Evolutionary conservation across 2,329 filamentous ascomycete genomes (phyloP).

Genomic region (Monosporascus sp.): DNA sequence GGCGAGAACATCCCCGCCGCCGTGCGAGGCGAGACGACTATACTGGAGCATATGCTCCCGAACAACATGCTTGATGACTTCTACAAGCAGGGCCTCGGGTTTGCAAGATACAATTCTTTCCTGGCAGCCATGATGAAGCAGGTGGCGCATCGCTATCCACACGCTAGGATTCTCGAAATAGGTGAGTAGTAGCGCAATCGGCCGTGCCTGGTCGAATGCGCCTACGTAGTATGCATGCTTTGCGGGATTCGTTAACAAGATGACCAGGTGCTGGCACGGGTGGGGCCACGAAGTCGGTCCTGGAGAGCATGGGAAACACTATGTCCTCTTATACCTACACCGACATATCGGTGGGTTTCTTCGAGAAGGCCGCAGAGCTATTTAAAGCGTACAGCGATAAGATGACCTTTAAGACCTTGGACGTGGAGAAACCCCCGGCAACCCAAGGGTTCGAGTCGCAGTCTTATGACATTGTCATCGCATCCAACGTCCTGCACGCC

Average conservation of each 20-base stretch:
- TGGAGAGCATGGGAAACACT: no score
- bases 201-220: no score
- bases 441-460: conserved; percentile 24
- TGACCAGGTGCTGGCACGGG: no score
- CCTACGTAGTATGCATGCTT: no score
- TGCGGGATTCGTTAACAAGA: no score
- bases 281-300: no score
- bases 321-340: conserved; percentile 36
- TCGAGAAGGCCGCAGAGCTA: conserved; percentile 27
- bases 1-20: conserved; percentile 29
- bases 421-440: conserved; percentile 21
- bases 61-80: conserved; percentile 28
- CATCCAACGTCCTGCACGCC: conserved; percentile 23
- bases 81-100: conserved; percentile 23
- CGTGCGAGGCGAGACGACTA: conserved; percentile 26
- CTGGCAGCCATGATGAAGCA: conserved; percentile 23
- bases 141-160: conserved; percentile 34
- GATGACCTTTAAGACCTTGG: conserved; percentile 24
- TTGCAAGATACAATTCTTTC: conserved; percentile 7
- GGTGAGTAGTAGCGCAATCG: no score
- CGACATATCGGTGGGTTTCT: conserved; percentile 36
- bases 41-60: conserved; percentile 31
- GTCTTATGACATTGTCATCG: conserved; percentile 25
- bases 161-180: conserved; percentile 30
- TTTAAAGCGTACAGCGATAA: conserved; percentile 20